These are phyloP conservation scores for Aspergillus tubingensis DNA, from an alignment of 2,329 filamentous ascomycete genomes.

Conservation along the genomic window DNA sequence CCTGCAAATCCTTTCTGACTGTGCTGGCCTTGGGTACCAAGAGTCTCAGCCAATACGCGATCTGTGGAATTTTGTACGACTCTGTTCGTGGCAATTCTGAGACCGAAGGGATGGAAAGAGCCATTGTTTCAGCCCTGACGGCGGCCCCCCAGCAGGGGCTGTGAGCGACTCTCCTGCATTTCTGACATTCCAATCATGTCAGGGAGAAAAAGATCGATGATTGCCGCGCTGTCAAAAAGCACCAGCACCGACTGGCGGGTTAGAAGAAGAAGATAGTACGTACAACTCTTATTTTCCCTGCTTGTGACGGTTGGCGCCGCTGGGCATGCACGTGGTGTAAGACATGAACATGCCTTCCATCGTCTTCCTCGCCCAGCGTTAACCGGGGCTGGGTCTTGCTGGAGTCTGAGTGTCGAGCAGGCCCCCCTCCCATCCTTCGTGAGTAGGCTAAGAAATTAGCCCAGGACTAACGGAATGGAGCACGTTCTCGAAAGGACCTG, in stretches of 20 bases:
- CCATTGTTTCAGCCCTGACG: conserved; percentile 15
- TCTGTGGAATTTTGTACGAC: conserved; percentile 7
- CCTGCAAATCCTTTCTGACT: conserved; percentile 2
- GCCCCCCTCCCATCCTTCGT: background rate
- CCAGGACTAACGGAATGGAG: background rate
- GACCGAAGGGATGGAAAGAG: conserved; percentile 22
- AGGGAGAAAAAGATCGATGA: conserved; percentile 6
- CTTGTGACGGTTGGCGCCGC: background rate
- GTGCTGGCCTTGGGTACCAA: background rate
- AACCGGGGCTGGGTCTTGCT: background rate
- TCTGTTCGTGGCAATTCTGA: conserved; percentile 16
- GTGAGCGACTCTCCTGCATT: conserved; percentile 2
- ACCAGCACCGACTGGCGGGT: background rate
- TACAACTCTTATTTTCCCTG: background rate
- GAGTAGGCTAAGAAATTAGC: conserved; percentile 1
- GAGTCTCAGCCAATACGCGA: background rate
- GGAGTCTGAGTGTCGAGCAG: background rate
- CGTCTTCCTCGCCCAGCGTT: background rate
- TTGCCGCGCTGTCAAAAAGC: background rate
- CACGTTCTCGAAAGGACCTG: conserved; percentile 1
- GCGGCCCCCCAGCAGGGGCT: background rate
- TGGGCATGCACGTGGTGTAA: conserved; percentile 3
- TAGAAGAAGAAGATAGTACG: background rate
- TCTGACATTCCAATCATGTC: conserved; percentile 10
- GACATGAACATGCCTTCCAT: background rate